Base-by-base conservation (phyloP, 371 early-diverging fungal species). In the Mucor ambiguus region DNA sequence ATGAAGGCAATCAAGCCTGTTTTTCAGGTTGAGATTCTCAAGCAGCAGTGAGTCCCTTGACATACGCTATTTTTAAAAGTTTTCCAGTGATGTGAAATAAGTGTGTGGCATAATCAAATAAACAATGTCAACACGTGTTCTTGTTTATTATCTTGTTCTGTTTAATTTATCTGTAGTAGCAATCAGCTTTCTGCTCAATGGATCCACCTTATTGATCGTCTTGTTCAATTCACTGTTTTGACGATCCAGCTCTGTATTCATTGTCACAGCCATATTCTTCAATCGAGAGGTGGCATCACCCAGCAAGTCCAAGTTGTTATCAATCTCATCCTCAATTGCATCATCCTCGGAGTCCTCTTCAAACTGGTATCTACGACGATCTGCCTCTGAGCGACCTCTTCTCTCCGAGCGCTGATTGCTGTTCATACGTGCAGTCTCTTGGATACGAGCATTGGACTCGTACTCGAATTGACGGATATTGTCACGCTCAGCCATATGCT, bases 251-350 rank as follows among this genome's bases (percentile, higher is more conserved):
- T 93, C 94, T 4, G 77, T 74, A 63, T 87, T 86, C 88, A 93
- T 94, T 57, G 90, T 80, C 30, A 84, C 54, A 18, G 93, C 90
- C 84, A 90, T 87, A 71, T 89, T 84, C 82, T 90, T 92, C 56
- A 95, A 75, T 46, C 90, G 69, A 12, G 81, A 76, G n/a, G 91
- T 68, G 16, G 88, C 85, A 58, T 72, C 74, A 35, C 89, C 82
- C 35, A 95, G 77, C 64, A 87, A 69, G 70, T 91, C 88, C 72
- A 95, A 64, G 70, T 95, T 95, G 10, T 68, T 57, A 74, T 95
- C 90, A 69, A 95, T 90, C 69, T 95, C 95, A 64, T 88, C 80
- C 76, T 95, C 95, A n/a, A 87, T 61, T 2, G 80, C 84, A 60
- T 88, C 84, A 63, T 91, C 92, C 60, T 90, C 91, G 3, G 73